Percentiles rank a stretch among this genome's conserved stretches.
Conservation (phyloP, 306 rosid species). For the Glycine latifolia region DNA sequence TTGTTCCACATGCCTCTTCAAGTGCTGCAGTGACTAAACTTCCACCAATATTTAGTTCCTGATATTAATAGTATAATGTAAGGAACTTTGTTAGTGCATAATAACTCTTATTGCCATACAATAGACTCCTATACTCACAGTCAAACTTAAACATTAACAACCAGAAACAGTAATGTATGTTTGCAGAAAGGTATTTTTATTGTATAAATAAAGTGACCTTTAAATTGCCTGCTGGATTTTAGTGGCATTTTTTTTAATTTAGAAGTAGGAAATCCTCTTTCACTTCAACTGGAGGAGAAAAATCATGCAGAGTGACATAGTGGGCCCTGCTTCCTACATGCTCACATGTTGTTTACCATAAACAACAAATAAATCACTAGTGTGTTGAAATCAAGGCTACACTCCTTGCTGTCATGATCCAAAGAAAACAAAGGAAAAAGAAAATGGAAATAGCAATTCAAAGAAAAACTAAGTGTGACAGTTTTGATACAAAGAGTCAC, state of each 20-base stretch:
- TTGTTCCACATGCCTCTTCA: conserved; percentile 90
- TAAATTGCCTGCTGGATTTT: neutral
- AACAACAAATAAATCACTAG: conserved; percentile 4
- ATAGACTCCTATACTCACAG: conserved; percentile 13
- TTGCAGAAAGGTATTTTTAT: neutral
- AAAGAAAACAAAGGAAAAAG: neutral
- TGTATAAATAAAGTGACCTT: neutral
- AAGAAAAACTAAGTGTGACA: conserved; percentile 9
- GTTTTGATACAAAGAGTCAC: neutral
- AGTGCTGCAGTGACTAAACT: conserved; percentile 84
- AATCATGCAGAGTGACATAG: neutral
- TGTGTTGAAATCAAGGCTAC: conserved; percentile 12
- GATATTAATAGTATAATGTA: conserved; percentile 41
- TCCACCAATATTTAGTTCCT: conserved; percentile 93
- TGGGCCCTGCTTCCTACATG: conserved; percentile 6
- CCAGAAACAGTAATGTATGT: conserved; percentile 11
- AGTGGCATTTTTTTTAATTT: conserved; percentile 9
- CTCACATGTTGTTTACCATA: neutral
- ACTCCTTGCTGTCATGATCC: neutral
- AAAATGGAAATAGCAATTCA: conserved; percentile 6
- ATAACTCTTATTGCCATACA: conserved; percentile 15
- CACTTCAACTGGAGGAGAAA: neutral
- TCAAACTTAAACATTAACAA: conserved; percentile 40
- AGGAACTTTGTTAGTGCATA: conserved; percentile 28
- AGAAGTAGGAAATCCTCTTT: neutral